Evolutionary conservation across 1,284 basidiomycete species (phyloP), one percentile per base, ranked within the genome.

Genomic region (Ceratobasidium sp.): DNA sequence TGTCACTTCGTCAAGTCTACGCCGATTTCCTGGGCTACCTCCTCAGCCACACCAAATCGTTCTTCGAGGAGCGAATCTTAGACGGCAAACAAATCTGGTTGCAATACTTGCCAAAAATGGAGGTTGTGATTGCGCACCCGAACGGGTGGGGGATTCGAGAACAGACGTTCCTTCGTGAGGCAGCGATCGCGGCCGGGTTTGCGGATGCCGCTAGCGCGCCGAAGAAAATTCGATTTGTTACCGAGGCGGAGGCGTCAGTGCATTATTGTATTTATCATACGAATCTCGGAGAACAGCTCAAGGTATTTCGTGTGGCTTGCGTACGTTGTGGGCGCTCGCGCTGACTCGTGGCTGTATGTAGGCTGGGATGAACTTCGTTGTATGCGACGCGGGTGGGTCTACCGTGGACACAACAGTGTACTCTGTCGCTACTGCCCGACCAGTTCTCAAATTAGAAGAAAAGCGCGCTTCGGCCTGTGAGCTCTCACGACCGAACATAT

Each of bases 391-490:
- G 17, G 77, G 77, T 3, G 77, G 77, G 8, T 75, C 73, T 9
- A 77, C 77, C 2, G 73, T 76, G 7, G 77, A 77, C 44, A 76
- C 67, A 6, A 76, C 77, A 9, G 9, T 75, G 22, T 77, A 77
- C 44, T 22, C 36, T 17, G 71, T 73, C 19, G 65, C 8, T 11
- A 15, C 15, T 1, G 27, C 50, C 22, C 50, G 50, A 8, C 75
- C 75, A 31, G 14, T 45, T 9, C 51, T 75, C n/a, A 33, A 41
- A 19, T 47, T 75, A 1, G 69, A 75, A 36, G 75, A 75, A 33
- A 54, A 48, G 33, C n/a, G 53, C 11, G 67, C 59, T 17, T 73
- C 71, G 1, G 75, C 48, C 1, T 75, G 75, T 75, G 59, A 44
- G 75, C 48, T 4, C 24, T 14, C 11, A 27, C 1, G 1, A 2